phyloP scores from a whole-genome alignment of 1,284 basidiomycete species.

The Boletellus dicymbophilus region DNA sequence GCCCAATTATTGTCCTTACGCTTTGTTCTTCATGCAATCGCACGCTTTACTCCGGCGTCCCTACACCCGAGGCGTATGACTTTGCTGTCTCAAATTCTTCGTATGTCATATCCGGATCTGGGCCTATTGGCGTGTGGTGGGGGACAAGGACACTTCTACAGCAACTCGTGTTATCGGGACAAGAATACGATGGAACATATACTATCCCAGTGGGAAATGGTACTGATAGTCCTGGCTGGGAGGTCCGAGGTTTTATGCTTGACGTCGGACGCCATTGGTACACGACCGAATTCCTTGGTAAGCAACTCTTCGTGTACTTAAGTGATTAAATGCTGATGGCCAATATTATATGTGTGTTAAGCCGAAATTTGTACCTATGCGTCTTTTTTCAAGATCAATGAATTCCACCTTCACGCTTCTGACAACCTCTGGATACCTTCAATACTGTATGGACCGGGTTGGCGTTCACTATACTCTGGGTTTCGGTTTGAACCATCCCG shows the following conservation, averaged over 20 bases:
- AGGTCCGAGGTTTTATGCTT: slow-evolving; percentile 41
- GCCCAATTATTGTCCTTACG: slow-evolving; percentile 26
- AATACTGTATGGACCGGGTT: slow-evolving; percentile 30
- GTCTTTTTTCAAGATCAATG: slow-evolving; percentile 41
- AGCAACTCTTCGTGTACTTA: slow-evolving; percentile 4
- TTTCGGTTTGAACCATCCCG: slow-evolving; percentile 37
- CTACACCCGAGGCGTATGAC: slow-evolving; percentile 37
- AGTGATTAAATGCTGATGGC: background rate
- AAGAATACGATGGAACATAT: slow-evolving; percentile 7
- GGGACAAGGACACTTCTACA: slow-evolving; percentile 41
- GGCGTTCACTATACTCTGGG: slow-evolving; percentile 37
- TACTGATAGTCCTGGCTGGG: slow-evolving; percentile 39
- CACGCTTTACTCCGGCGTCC: slow-evolving; percentile 30
- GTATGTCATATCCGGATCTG: slow-evolving; percentile 34
- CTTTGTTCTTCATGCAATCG: slow-evolving; percentile 20
- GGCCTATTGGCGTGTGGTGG: slow-evolving; percentile 38
- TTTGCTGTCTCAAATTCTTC: slow-evolving; percentile 27
- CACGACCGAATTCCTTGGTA: slow-evolving; percentile 33
- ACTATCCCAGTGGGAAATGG: slow-evolving; percentile 32
- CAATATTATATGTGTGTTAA: slow-evolving; percentile 13
- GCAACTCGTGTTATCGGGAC: slow-evolving; percentile 30
- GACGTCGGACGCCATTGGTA: slow-evolving; percentile 41
- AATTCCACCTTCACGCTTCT: slow-evolving; percentile 39
- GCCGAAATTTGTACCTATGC: slow-evolving; percentile 40
- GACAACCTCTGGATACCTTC: slow-evolving; percentile 38